phyloP scores from a whole-genome alignment of 2,329 filamentous ascomycete species.

The Colletotrichum noveboracense region DNA sequence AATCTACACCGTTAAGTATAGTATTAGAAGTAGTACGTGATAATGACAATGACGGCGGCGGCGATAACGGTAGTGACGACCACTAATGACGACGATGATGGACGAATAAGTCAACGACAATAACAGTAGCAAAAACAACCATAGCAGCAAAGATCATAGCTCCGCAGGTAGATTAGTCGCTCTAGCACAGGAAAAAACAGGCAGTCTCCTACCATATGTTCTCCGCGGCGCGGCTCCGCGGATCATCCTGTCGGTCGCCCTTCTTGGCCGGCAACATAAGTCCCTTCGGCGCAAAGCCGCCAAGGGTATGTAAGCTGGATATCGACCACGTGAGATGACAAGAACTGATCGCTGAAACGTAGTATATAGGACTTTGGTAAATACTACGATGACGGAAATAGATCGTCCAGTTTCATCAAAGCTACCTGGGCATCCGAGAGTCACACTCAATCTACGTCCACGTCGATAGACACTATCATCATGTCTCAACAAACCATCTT shows the following conservation, averaged over 20 bases:
- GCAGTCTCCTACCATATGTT: background rate
- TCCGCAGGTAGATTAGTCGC: too few relatives aligned
- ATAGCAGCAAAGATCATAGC: too few relatives aligned
- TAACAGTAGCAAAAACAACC: too few relatives aligned
- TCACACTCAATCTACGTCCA: background rate
- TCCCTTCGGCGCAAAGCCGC: background rate
- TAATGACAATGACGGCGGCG: too few relatives aligned
- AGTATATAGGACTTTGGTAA: background rate
- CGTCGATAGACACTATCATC: background rate
- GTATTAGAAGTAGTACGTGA: too few relatives aligned
- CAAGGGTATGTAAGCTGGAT: background rate
- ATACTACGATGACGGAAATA: background rate
- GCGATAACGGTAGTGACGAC: too few relatives aligned
- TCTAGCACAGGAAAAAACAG: too few relatives aligned
- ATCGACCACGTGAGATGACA: background rate
- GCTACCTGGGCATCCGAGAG: background rate
- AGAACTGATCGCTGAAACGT: background rate
- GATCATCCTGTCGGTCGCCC: background rate
- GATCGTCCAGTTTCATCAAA: background rate
- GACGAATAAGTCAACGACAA: too few relatives aligned
- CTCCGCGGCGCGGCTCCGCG: background rate
- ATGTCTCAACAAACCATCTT: slow-evolving; percentile 28
- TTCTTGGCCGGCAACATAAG: background rate
- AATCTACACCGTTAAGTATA: too few relatives aligned
- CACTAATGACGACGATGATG: too few relatives aligned